These are phyloP conservation scores for Phycomyces blakesleeanus DNA, from an alignment of 192 early-diverging fungal species.

Conservation along the genomic window DNA sequence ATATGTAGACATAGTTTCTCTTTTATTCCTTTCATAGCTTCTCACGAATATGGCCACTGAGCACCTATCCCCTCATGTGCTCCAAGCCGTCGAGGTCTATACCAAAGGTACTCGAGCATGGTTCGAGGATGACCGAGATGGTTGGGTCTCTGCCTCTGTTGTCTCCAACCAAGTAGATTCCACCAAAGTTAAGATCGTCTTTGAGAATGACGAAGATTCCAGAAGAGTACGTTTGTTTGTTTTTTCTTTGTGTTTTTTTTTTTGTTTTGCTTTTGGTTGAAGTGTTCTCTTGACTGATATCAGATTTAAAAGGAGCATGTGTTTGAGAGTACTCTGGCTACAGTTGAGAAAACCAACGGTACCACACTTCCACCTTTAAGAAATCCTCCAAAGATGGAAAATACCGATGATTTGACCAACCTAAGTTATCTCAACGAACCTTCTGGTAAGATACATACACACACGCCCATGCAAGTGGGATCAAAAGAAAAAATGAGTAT, in stretches of 20 bases:
- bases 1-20: too few species aligned
- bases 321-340: slow-evolving; percentile 66
- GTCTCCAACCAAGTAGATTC: slow-evolving; percentile 50
- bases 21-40: too few species aligned
- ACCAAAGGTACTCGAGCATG: slow-evolving; percentile 77
- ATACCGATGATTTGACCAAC: slow-evolving; percentile 89
- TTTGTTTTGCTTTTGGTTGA: too few species aligned
- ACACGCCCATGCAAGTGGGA: background rate
- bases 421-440: slow-evolving; percentile 96
- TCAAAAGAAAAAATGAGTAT: background rate
- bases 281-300: too few species aligned
- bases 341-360: slow-evolving; percentile 63
- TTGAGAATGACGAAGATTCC: slow-evolving; percentile 46
- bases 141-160: slow-evolving; percentile 75
- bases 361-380: slow-evolving; percentile 83
- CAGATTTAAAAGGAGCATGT: slow-evolving; percentile 52
- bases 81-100: slow-evolving; percentile 59
- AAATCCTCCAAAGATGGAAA: slow-evolving; percentile 88
- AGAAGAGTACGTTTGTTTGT: slow-evolving; percentile 11
- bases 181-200: slow-evolving; percentile 57
- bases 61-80: slow-evolving; percentile 8
- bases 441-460: slow-evolving; percentile 49
- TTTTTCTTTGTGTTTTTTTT: too few species aligned
- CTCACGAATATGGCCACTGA: background rate
- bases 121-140: slow-evolving; percentile 84